A percentile compares a stretch with the other conserved stretches of the same genome.
Evolutionary conservation across 106 monocot genomes (phyloP).

Genomic region (Gastrodia elata): DNA sequence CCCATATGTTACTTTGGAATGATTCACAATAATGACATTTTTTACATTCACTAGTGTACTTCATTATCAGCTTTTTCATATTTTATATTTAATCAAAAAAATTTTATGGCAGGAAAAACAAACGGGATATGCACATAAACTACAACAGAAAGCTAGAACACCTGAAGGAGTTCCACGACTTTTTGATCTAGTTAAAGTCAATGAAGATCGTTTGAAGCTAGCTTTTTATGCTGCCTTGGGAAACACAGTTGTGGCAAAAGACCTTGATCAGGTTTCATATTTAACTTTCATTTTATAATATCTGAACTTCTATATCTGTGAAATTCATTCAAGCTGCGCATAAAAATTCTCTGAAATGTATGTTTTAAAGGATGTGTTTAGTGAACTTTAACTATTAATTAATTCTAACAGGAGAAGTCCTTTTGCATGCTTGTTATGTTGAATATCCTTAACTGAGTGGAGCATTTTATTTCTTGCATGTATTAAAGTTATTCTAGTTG

Average conservation of each 20-base stretch:
- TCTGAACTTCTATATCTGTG: neutral
- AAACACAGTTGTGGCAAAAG: slow-evolving; percentile 91
- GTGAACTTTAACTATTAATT: neutral
- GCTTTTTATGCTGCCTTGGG: slow-evolving; percentile 78
- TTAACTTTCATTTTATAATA: neutral
- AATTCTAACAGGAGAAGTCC: neutral
- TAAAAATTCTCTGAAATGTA: neutral
- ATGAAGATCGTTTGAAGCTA: slow-evolving; percentile 64
- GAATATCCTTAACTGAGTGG: neutral
- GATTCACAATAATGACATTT: neutral
- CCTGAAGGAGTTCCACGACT: slow-evolving; percentile 94
- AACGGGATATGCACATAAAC: slow-evolving; percentile 30
- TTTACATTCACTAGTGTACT: neutral
- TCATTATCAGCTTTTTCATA: neutral
- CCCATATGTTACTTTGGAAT: too few species aligned
- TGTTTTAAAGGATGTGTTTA: neutral
- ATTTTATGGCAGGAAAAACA: slow-evolving; percentile 74
- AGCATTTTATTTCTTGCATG: neutral
- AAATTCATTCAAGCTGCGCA: neutral
- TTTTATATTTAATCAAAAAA: neutral
- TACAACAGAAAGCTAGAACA: slow-evolving; percentile 61
- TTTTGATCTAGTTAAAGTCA: slow-evolving; percentile 79
- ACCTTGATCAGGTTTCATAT: slow-evolving; percentile 74
- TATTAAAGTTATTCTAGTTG: neutral
- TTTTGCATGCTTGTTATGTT: neutral